Conservation (phyloP, 2,329 filamentous ascomycete genomes). For the Hymenoscyphus fraxineus region DNA sequence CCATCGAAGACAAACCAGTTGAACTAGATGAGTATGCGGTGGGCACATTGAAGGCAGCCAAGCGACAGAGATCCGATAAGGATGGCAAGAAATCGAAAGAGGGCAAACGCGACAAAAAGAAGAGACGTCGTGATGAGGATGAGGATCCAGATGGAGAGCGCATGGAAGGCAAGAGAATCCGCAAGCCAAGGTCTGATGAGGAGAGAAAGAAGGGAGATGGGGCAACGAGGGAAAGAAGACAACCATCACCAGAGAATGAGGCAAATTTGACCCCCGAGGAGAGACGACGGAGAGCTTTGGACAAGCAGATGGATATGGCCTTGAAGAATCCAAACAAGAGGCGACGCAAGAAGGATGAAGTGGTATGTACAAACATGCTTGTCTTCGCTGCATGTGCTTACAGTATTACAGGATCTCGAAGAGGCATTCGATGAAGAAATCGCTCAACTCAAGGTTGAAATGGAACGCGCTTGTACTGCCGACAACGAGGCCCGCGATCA, state of each 20-base stretch:
- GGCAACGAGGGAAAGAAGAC: constrained; percentile 39
- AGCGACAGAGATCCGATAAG: constrained; percentile 59
- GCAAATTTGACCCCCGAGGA: constrained; percentile 81
- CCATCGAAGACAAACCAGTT: constrained; percentile 60
- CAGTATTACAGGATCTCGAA: constrained; percentile 68
- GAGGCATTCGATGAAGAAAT: constrained; percentile 88
- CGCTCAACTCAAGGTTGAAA: constrained; percentile 78
- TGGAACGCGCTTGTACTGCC: constrained; percentile 84
- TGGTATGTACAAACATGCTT: constrained; percentile 53
- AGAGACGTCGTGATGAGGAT: constrained; percentile 53
- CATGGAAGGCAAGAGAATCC: constrained; percentile 49
- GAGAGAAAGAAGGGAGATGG: constrained; percentile 33
- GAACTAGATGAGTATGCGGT: constrained; percentile 65
- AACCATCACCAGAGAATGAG: constrained; percentile 65
- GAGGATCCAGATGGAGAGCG: constrained; percentile 46
- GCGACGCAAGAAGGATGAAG: constrained; percentile 75
- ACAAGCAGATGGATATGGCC: constrained; percentile 82
- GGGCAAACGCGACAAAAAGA: constrained; percentile 63
- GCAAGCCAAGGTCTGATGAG: constrained; percentile 40
- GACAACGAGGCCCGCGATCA: constrained; percentile 80
- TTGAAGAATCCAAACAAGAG: constrained; percentile 72
- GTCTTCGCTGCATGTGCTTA: constrained; percentile 17
- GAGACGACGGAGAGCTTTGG: constrained; percentile 76
- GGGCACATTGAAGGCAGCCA: constrained; percentile 60
- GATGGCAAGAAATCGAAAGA: constrained; percentile 68